Percentiles rank a stretch among this genome's conserved stretches.
phyloP scores from a whole-genome alignment of 2,329 filamentous ascomycete genomes.

The Sphaerostilbella broomeana region DNA sequence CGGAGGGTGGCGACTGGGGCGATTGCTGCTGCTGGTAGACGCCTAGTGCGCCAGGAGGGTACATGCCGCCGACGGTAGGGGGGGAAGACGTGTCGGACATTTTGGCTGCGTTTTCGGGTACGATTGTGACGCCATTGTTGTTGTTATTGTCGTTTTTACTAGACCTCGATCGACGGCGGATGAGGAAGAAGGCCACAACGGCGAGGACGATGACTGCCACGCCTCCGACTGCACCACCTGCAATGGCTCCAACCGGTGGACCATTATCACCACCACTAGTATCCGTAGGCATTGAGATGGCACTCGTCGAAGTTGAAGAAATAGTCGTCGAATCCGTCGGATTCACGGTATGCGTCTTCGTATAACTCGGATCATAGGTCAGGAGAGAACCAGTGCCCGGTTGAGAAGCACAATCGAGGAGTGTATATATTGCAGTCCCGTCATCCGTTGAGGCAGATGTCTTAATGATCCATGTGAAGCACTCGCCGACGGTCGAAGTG shows the following conservation, averaged over 20 bases:
- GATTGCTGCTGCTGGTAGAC: conserved; percentile 25
- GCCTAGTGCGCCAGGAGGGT: conserved; percentile 17
- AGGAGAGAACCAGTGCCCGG: conserved; percentile 23
- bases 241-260: conserved; percentile 37
- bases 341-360: conserved; percentile 17
- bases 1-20: conserved; percentile 19
- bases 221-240: conserved; percentile 42
- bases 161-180: conserved; percentile 30
- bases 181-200: conserved; percentile 34
- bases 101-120: conserved; percentile 12
- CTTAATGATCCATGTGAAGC: conserved; percentile 26
- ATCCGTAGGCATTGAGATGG: conserved; percentile 14
- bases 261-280: conserved; percentile 28
- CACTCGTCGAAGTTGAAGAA: conserved; percentile 10
- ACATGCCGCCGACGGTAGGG: background rate
- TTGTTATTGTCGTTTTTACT: too few relatives aligned
- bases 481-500: conserved; percentile 13
- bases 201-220: conserved; percentile 36
- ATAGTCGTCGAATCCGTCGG: conserved; percentile 4
- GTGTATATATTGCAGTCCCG: conserved; percentile 15
- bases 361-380: conserved; percentile 24
- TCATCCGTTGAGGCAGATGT: conserved; percentile 14
- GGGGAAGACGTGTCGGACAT: conserved; percentile 15
- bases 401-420: conserved; percentile 23
- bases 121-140: conserved; percentile 5